A percentile compares a stretch with the other conserved stretches of the same genome.
phyloP scores from a whole-genome alignment of 768 basidiomycete genomes.

The Glaciozyma martinii region DNA sequence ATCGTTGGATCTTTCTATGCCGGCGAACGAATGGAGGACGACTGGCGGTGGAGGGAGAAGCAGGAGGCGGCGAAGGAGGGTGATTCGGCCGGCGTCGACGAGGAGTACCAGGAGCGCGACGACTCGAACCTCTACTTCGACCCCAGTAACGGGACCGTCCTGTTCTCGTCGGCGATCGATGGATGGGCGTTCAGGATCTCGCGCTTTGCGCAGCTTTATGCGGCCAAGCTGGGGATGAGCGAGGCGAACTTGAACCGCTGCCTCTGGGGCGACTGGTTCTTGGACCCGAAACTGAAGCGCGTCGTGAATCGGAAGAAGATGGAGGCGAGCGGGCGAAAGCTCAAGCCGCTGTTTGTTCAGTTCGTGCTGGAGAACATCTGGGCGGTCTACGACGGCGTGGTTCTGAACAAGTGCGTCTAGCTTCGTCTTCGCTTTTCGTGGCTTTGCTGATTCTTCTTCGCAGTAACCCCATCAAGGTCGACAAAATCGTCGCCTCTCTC shows the following conservation, averaged over 20 bases:
- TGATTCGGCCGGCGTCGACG: conserved; percentile 35
- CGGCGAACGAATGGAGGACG: conserved; percentile 91
- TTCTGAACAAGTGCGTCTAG: conserved; percentile 71
- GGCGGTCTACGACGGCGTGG: conserved; percentile 87
- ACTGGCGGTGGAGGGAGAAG: conserved; percentile 86
- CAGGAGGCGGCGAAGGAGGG: conserved; percentile 60
- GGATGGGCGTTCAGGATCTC: conserved; percentile 95
- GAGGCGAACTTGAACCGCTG: conserved; percentile 75
- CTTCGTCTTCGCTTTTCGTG: neutral
- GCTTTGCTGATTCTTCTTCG: neutral
- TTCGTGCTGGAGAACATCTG: conserved; percentile 95
- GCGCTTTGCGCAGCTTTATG: conserved; percentile 88
- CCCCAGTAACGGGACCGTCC: conserved; percentile 87
- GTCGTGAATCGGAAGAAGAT: conserved; percentile 87
- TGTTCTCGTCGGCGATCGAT: conserved; percentile 91
- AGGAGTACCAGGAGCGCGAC: conserved; percentile 84
- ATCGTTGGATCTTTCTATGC: conserved; percentile 97
- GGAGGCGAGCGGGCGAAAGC: conserved; percentile 54
- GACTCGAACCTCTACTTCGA: conserved; percentile 97
- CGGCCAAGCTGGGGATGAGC: conserved; percentile 78
- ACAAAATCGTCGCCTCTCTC: conserved; percentile 75
- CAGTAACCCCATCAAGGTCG: conserved; percentile 80
- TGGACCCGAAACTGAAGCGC: conserved; percentile 90
- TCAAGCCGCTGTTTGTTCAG: conserved; percentile 95
- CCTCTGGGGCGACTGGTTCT: conserved; percentile 94